Percentiles rank a stretch among this genome's conserved stretches.
Conservation (phyloP, 371 early-diverging fungal species). For the Rhizoclosmatium hyalinum region DNA sequence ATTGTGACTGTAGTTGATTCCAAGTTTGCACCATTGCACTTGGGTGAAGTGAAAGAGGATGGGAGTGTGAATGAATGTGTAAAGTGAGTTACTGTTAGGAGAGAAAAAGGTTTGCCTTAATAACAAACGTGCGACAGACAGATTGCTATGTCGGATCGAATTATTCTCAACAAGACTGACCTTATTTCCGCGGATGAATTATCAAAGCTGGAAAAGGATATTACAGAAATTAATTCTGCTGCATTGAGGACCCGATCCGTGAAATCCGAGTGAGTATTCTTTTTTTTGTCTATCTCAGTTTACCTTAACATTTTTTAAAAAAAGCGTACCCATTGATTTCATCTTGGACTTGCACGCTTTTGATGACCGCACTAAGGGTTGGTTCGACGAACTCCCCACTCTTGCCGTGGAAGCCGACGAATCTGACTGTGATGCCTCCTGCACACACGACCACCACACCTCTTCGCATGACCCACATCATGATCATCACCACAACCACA, state of each 20-base stretch:
- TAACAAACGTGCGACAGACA: slow-evolving; percentile 66
- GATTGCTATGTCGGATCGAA: slow-evolving; percentile 93
- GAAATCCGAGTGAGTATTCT: slow-evolving; percentile 38
- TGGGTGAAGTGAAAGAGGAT: slow-evolving; percentile 61
- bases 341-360: slow-evolving; percentile 81
- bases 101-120: neutral
- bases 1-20: slow-evolving; percentile 87
- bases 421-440: neutral
- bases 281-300: neutral
- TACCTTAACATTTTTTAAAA: neutral
- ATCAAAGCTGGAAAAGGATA: slow-evolving; percentile 23
- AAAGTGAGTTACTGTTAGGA: slow-evolving; percentile 49
- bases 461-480: slow-evolving; percentile 17
- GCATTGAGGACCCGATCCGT: slow-evolving; percentile 41
- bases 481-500: slow-evolving; percentile 2
- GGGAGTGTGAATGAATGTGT: slow-evolving; percentile 73
- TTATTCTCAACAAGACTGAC: slow-evolving; percentile 95
- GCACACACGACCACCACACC: slow-evolving; percentile 6
- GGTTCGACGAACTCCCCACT: slow-evolving; percentile 21
- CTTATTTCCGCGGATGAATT: slow-evolving; percentile 54
- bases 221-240: slow-evolving; percentile 49
- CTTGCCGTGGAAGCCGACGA: slow-evolving; percentile 47
- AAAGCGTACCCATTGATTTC: slow-evolving; percentile 74
- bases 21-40: slow-evolving; percentile 46
- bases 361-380: slow-evolving; percentile 52